Evolutionary conservation across 1,284 basidiomycete genomes (phyloP), one percentile per base, ranked within the genome.

Genomic region (Cystobasidium slooffiae): DNA sequence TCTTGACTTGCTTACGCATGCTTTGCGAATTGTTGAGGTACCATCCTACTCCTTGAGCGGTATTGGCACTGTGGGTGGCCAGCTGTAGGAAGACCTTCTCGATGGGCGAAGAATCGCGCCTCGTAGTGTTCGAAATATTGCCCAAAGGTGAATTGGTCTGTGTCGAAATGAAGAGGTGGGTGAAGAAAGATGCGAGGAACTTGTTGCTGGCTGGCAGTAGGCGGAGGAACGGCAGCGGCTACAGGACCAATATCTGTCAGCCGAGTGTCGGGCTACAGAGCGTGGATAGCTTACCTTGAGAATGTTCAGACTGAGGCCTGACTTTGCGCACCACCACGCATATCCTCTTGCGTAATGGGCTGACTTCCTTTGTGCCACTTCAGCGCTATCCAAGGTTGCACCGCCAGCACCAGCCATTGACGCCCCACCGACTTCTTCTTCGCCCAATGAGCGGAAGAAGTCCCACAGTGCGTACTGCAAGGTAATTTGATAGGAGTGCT

Each of bases 401-500:
- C 87, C 87, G 46, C 87, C 81, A 75, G 85, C 87, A 80, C 90
- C 91, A 78, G 93, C 85, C 62, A 92, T 85, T 78, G 90, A 91
- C 0, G 87, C 86, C 1, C 94, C 94, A 1, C 93, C 93, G 43
- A 95, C 91, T 51, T 84, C 86, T 18, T 85, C 87, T 82, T 97
- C 93, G 18, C 94, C 94, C 41, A 99, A 84, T 76, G 93, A 92
- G 10, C 96, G 90, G 46, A 99, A 84, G 80, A 98, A 95, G 82
- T 99, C 97, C 97, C 97, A 99, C 7, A 99, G 84, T 78, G 90
- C 93, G 83, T 94, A 99, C 81, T 98, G 97, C 52, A 99, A 85
- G 0, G 97, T 98, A 78, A 99, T 91, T 77, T 89, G 90, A 80
- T 94, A 91, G 7, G 90, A 89, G 75, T 85, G 85, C 2, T 83